Evolutionary conservation across 805 yeast species (phyloP), one percentile per base, ranked within the genome.

Genomic region (Candida insectalens): DNA sequence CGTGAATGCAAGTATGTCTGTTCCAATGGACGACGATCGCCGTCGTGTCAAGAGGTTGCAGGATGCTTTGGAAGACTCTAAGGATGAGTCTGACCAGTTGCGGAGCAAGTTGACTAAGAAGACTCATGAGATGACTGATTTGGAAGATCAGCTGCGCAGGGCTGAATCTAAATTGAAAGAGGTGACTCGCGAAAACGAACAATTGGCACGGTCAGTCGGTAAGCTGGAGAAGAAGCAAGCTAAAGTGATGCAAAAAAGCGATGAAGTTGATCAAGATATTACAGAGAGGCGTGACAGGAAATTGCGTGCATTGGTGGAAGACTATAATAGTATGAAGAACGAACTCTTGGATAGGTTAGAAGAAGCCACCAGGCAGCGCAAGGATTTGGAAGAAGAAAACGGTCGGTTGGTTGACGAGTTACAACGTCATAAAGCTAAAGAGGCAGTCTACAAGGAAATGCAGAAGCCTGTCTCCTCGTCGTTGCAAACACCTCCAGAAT

Each of bases 261-360:
- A 28, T 6, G 21, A 31, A n/a, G 13, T 38, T 13, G 29, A 33
- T 8, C 26, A 33, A 14, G 30, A 32, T 12, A 4, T 23, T 18
- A 19, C 14, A 19, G 18, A n/a, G 6, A 19, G 27, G 19, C 22
- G 25, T 25, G n/a, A 27, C 26, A n/a, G 6, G 13, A 16, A n/a
- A 6, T 8, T 5, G 19, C 14, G 25, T n/a, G 19, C 35, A 8
- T 37, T 53, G 9, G 44, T 42, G 17, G 34, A 37, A 21, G 61
- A 55, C 12, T 53, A 51, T 40, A 52, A 59, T 39, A 34, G 25
- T 10, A 51, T 56, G 55, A 58, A 55, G 37, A 49, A 50, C 27
- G 61, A 59, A 27, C 35, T 59, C 19, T 21, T 53, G 10, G 37
- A 36, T 25, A 51, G 54, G 38, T 47, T 51, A 26, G 46, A 51